Evolutionary conservation across 2,329 filamentous ascomycete genomes (phyloP).

Genomic region (Penicillium paneum): DNA sequence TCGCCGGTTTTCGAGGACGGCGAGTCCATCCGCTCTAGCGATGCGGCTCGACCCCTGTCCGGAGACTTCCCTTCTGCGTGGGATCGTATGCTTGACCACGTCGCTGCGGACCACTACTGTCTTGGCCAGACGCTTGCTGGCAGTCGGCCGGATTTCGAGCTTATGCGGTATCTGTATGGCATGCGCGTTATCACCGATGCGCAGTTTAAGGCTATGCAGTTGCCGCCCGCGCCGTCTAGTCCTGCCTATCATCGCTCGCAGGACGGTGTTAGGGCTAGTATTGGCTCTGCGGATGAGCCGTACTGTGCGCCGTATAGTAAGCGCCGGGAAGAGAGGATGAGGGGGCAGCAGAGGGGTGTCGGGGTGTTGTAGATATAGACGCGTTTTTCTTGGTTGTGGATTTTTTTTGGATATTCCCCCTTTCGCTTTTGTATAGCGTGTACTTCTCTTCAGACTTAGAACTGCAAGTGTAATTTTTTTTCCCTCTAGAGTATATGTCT

Average conservation of each 20-base stretch:
- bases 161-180: slow-evolving; percentile 47
- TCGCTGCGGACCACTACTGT: slow-evolving; percentile 41
- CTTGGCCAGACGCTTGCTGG: slow-evolving; percentile 41
- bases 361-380: slow-evolving; percentile 25
- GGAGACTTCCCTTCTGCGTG: slow-evolving; percentile 33
- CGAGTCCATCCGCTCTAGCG: neutral
- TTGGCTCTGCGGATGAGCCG: slow-evolving; percentile 41
- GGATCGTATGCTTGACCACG: slow-evolving; percentile 44
- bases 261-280: slow-evolving; percentile 35
- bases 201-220: slow-evolving; percentile 45
- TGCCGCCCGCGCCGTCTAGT: slow-evolving; percentile 37
- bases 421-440: slow-evolving; percentile 10
- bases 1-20: neutral
- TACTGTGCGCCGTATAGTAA: slow-evolving; percentile 41
- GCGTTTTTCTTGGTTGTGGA: neutral
- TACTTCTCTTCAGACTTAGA: slow-evolving; percentile 3
- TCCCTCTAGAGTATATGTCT: neutral
- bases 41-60: neutral
- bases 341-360: slow-evolving; percentile 33
- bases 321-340: slow-evolving; percentile 39
- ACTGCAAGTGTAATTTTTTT: neutral
- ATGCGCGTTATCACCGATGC: slow-evolving; percentile 42
- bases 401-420: slow-evolving; percentile 17
- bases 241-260: slow-evolving; percentile 39
- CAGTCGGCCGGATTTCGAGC: slow-evolving; percentile 42